phyloP scores from a whole-genome alignment of 192 early-diverging fungal species.

The Coemansia furcata region DNA sequence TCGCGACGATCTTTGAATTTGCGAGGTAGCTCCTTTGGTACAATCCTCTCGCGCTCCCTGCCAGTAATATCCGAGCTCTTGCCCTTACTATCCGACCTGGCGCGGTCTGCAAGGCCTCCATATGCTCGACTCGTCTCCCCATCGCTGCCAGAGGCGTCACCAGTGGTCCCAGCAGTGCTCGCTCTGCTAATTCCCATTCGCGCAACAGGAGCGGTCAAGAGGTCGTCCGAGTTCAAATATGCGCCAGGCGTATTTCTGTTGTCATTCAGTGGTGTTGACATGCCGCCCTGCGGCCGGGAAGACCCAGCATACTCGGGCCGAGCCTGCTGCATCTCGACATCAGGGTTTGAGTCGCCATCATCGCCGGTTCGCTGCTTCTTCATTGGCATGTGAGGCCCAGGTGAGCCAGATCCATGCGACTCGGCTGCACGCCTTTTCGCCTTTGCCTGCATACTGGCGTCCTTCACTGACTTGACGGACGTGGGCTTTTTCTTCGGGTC shows the following conservation, averaged over 20 bases:
- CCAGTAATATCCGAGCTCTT: not conserved
- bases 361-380: slow-evolving; percentile 20
- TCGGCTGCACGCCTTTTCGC: slow-evolving; percentile 35
- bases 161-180: slow-evolving; percentile 18
- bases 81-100: not conserved
- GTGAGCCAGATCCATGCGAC: slow-evolving; percentile 25
- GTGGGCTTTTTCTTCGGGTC: slow-evolving; percentile 19
- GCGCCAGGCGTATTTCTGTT: not conserved
- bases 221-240: slow-evolving; percentile 11
- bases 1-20: slow-evolving; percentile 29
- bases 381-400: slow-evolving; percentile 10
- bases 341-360: slow-evolving; percentile 13
- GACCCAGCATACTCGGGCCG: slow-evolving; percentile 13
- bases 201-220: slow-evolving; percentile 3
- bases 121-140: not conserved
- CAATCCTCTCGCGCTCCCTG: slow-evolving; percentile 7
- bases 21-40: slow-evolving; percentile 15
- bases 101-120: not conserved
- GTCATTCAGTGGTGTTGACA: slow-evolving; percentile 1
- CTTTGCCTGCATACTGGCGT: slow-evolving; percentile 1
- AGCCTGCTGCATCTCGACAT: slow-evolving; percentile 9
- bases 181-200: slow-evolving; percentile 26
- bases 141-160: slow-evolving; percentile 21
- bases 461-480: not conserved
- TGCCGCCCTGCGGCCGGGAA: slow-evolving; percentile 15